Base-by-base conservation (phyloP, 164 flowering plant genomes). In the Chloranthus sessilifolius region DNA sequence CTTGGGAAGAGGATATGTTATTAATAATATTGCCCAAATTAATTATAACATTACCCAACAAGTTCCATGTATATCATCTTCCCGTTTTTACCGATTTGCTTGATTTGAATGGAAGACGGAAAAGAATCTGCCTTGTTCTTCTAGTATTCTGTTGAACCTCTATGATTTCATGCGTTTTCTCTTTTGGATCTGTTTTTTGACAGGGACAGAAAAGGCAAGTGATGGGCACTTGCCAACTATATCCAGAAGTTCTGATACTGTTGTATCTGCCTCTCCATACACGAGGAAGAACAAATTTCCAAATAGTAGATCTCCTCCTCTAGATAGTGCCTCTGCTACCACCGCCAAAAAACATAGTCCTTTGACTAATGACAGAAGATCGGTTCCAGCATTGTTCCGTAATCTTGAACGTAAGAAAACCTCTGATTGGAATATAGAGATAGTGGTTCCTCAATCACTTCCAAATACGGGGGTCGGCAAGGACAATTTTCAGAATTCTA, bases 371-470 rank as follows among this genome's bases (percentile, higher is more conserved):
- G 68, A 63, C 25, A 67, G 40, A 51, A 74, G 68, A 55, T 57
- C 55, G 19, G 65, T 62, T 44, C 65, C 68, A 20, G 53, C 70
- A 28, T 30, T 64, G 50, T 57, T 66, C n/a, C 55, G 60, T 33
- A 82, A 78, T 62, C 55, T 55, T 22, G 79, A 72, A 29, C 46
- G 58, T 7, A 78, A 71, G 59, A 82, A 73, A 52, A 69, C 74
- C 9, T 42, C 69, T 16, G 60, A 77, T 42, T 56, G 66, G 85
- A 74, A 77, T 56, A 46, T 66, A 57, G 83, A 79, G 61, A 52
- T 74, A 53, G 28, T 74, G 34, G 63, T 50, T 56, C 66, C 80
- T 39, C 48, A 55, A 35, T 35, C 57, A 33, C 42, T 53, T 4
- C 46, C 67, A 26, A 31, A 25, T 19, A 31, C 35, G 5, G 65